Conservation (phyloP, 2,329 filamentous ascomycete genomes). For the Shiraia bambusicola region DNA sequence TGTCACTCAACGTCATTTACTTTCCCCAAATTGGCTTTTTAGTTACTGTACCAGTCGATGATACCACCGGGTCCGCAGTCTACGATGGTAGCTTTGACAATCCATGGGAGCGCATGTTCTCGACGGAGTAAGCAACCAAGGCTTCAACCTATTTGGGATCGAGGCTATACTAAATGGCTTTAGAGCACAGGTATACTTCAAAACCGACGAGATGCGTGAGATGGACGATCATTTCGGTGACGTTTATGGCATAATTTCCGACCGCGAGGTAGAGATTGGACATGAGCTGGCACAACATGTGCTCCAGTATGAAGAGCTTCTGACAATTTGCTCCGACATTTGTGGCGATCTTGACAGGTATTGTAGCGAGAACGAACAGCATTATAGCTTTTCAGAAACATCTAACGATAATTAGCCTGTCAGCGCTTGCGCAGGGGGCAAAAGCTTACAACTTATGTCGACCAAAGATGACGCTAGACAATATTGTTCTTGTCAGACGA, state of each 20-base stretch:
- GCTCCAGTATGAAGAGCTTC: conserved; percentile 65
- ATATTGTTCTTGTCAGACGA: conserved; percentile 70
- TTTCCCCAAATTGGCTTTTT: conserved; percentile 91
- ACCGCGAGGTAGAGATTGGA: conserved; percentile 86
- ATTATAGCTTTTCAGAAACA: no score
- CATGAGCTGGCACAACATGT: conserved; percentile 73
- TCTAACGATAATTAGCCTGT: conserved; percentile 55
- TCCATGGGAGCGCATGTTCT: conserved; percentile 77
- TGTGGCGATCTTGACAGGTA: conserved; percentile 81
- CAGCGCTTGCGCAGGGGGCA: conserved; percentile 79
- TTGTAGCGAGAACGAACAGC: neutral
- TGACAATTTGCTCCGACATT: conserved; percentile 71
- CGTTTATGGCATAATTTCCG: conserved; percentile 82
- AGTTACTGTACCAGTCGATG: conserved; percentile 68
- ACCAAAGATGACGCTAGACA: conserved; percentile 69
- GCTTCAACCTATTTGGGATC: no score
- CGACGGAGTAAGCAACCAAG: conserved; percentile 53
- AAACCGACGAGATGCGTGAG: conserved; percentile 76
- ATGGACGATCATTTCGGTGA: conserved; percentile 83
- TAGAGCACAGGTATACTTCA: conserved; percentile 72
- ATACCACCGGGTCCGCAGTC: conserved; percentile 57
- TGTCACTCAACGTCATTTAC: conserved; percentile 75
- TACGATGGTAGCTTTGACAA: conserved; percentile 64
- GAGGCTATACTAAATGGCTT: neutral
- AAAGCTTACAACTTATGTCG: conserved; percentile 69